phyloP scores from a whole-genome alignment of 176 grass and related monocot genomes.

The Eremochloa ophiuroides region DNA sequence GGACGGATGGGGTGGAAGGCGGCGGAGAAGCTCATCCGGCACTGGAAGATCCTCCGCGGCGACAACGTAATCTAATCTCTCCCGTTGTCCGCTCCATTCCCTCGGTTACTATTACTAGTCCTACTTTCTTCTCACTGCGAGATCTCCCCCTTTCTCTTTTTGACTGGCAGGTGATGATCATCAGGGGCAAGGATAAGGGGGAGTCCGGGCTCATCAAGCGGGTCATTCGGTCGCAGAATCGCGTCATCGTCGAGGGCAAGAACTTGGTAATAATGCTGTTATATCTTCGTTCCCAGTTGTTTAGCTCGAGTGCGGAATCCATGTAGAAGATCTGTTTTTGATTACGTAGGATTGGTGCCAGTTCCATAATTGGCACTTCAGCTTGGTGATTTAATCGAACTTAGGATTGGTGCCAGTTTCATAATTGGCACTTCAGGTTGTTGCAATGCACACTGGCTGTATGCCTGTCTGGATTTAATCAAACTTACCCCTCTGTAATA shows the following conservation, averaged over 20 bases:
- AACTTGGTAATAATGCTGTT: slow-evolving; percentile 62
- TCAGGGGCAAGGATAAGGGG: slow-evolving; percentile 88
- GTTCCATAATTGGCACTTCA: no score
- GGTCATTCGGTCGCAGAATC: slow-evolving; percentile 88
- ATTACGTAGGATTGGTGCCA: not conserved
- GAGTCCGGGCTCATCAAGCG: slow-evolving; percentile 82
- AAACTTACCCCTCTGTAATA: not conserved
- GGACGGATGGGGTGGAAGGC: slow-evolving; percentile 23
- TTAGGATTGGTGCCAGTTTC: no score
- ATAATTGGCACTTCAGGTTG: no score
- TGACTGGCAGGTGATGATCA: slow-evolving; percentile 90
- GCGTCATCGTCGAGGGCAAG: slow-evolving; percentile 92
- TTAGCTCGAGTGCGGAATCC: not conserved
- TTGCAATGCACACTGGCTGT: no score
- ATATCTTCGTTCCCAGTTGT: not conserved
- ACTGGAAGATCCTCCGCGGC: slow-evolving; percentile 91
- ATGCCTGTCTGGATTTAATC: not conserved
- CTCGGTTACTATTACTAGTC: no score
- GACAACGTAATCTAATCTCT: slow-evolving; percentile 38
- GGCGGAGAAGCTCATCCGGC: slow-evolving; percentile 68
- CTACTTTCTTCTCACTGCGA: not conserved
- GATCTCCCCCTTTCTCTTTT: not conserved
- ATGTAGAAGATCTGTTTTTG: not conserved
- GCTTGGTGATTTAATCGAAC: no score
- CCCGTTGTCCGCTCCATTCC: not conserved